A percentile compares a stretch with the other conserved stretches of the same genome.
These are phyloP conservation scores for Brassica incana DNA, from an alignment of 345 rosid genomes.

Conservation along the genomic window DNA sequence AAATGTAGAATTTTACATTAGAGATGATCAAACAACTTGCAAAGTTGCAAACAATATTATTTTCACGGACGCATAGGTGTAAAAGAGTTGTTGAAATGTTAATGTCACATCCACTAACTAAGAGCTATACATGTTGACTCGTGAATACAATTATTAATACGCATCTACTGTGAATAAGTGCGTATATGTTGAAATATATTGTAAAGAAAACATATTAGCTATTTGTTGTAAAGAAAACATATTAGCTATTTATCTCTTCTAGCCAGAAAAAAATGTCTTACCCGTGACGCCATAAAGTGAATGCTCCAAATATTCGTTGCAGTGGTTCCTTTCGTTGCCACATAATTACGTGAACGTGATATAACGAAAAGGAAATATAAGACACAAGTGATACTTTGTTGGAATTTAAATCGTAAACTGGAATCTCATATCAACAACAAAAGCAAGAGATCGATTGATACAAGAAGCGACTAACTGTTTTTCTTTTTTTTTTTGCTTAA, in stretches of 20 bases:
- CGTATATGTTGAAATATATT: not conserved
- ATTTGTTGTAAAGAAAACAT: not conserved
- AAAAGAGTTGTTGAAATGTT: constrained; percentile 27
- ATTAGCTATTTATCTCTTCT: constrained; percentile 2
- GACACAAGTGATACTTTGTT: too few relatives aligned
- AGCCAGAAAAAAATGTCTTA: constrained; percentile 8
- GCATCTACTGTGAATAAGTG: constrained; percentile 9
- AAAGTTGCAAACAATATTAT: not conserved
- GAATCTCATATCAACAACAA: too few relatives aligned
- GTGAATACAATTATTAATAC: constrained; percentile 28
- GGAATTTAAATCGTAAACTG: too few relatives aligned
- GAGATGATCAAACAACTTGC: not conserved
- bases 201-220: not conserved
- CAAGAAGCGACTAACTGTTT: too few relatives aligned
- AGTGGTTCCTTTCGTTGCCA: constrained; percentile 7
- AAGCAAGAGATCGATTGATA: not conserved
- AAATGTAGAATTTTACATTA: too few relatives aligned
- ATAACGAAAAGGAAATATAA: not conserved
- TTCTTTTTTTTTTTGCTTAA: too few relatives aligned
- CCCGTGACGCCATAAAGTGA: constrained; percentile 36
- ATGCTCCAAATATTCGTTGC: constrained; percentile 25
- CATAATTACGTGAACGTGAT: not conserved
- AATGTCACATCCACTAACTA: constrained; percentile 10
- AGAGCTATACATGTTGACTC: constrained; percentile 2
- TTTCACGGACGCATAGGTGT: constrained; percentile 9